phyloP scores from a whole-genome alignment of 2,329 filamentous ascomycete genomes.

The Trichoderma sp. region DNA sequence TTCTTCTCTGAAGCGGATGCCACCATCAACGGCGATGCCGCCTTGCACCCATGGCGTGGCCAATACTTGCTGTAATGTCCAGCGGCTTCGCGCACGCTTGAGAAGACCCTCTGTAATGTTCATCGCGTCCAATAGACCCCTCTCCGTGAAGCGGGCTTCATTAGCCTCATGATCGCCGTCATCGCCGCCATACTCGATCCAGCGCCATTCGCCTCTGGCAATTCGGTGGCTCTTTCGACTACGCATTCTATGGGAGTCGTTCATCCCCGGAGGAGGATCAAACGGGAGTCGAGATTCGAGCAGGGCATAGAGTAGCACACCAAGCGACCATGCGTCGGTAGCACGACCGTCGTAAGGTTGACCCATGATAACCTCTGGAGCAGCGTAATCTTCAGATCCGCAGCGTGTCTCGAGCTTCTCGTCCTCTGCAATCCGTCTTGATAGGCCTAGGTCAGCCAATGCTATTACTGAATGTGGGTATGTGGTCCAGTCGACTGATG shows the following conservation, averaged over 20 bases:
- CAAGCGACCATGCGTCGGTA: constrained; percentile 93
- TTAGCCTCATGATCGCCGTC: constrained; percentile 82
- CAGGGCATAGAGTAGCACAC: constrained; percentile 87
- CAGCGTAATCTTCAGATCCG: constrained; percentile 95
- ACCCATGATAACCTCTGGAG: constrained; percentile 93
- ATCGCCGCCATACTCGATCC: constrained; percentile 80
- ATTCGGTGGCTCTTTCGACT: constrained; percentile 91
- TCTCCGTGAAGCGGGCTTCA: constrained; percentile 58
- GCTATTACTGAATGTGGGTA: constrained; percentile 84
- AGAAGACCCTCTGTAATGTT: constrained; percentile 80
- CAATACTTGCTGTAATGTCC: constrained; percentile 71
- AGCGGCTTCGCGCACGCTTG: constrained; percentile 76
- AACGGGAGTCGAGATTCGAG: constrained; percentile 93
- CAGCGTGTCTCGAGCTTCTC: constrained; percentile 91
- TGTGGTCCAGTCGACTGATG: constrained; percentile 64
- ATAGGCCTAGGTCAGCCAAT: constrained; percentile 87
- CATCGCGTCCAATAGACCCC: constrained; percentile 71
- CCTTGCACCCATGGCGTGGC: constrained; percentile 72
- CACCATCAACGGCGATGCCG: constrained; percentile 67
- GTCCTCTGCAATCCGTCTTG: constrained; percentile 77
- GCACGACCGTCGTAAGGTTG: constrained; percentile 90
- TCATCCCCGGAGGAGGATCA: constrained; percentile 79
- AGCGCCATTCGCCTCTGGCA: constrained; percentile 91
- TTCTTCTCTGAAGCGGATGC: constrained; percentile 59
- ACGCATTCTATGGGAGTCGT: constrained; percentile 71